Evolutionary conservation across 176 grass and related monocot species (phyloP).

Genomic region (Musa troglodytarum): DNA sequence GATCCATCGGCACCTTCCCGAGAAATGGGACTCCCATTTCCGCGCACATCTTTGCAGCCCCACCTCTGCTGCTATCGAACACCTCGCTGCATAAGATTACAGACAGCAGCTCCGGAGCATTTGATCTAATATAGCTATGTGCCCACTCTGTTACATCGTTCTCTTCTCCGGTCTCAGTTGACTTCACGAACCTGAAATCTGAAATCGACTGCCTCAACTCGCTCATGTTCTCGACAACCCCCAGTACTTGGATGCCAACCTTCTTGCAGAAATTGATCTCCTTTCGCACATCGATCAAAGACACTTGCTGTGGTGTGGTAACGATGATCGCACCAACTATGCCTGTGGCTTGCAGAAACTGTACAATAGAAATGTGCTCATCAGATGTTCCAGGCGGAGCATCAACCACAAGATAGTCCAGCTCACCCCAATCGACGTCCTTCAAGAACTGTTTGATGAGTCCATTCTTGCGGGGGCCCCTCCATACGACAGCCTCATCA

Average conservation of each 20-base stretch:
- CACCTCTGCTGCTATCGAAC: slow-evolving; percentile 71
- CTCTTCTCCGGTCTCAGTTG: slow-evolving; percentile 30
- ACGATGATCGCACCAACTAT: slow-evolving; percentile 76
- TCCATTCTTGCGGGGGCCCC: slow-evolving; percentile 63
- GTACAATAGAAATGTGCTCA: slow-evolving; percentile 89
- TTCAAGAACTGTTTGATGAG: slow-evolving; percentile 82
- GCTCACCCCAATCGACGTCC: slow-evolving; percentile 74
- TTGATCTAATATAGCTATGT: slow-evolving; percentile 46
- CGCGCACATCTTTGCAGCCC: slow-evolving; percentile 65
- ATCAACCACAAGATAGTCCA: slow-evolving; percentile 67
- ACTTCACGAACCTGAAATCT: slow-evolving; percentile 48
- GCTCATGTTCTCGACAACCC: slow-evolving; percentile 75
- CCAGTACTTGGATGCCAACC: slow-evolving; percentile 48
- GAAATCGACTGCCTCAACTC: slow-evolving; percentile 45
- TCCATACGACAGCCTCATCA: slow-evolving; percentile 67
- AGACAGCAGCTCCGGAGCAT: slow-evolving; percentile 55
- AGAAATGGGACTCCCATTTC: slow-evolving; percentile 85
- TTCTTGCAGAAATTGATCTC: slow-evolving; percentile 74
- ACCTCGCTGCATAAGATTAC: slow-evolving; percentile 59
- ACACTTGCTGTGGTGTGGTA: slow-evolving; percentile 80
- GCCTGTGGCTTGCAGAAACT: slow-evolving; percentile 70
- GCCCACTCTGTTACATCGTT: slow-evolving; percentile 43
- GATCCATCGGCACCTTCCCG: slow-evolving; percentile 90
- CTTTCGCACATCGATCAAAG: slow-evolving; percentile 58
- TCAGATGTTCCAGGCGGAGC: slow-evolving; percentile 60